Base-by-base conservation (phyloP, 805 yeast species). In the Cyberlindnera samutprakarnensis region DNA sequence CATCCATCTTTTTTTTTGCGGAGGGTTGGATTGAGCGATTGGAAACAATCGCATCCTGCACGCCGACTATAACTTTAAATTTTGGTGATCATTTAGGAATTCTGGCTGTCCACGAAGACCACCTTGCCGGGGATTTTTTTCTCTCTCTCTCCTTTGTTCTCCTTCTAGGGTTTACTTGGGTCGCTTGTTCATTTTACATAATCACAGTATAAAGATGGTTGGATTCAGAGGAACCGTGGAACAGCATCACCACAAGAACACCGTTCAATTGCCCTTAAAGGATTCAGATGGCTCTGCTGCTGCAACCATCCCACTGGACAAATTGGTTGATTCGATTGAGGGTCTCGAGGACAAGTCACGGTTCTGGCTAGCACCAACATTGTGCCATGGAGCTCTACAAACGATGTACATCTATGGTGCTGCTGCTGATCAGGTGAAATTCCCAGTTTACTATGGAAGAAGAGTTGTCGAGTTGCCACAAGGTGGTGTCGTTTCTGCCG, bases 321-420 rank as follows among this genome's bases (percentile, higher is more conserved):
- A 39, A 30, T 27, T 45, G 27, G 41, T 44, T 27, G 25, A 44
- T 26, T 24, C 32, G 7, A 57, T 68, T 5, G 74, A 78, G 1
- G 72, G 60, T 8, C 63, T 78, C 36, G 51, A 53, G 23, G 49
- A 70, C 29, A 66, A 67, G 7, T 51, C 74, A 24, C 64, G 64
- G 44, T 67, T 78, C 43, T 58, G 72, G 53, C 60, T 79, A 51
- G 70, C 74, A 39, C 92, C 92, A 7, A 56, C 70, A 4, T 53
- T 80, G 18, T 73, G 74, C 53, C 75, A 75, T 38, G 95, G 95
- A 16, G 69, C 79, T 35, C 56, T 84, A 18, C 96, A 88, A 56
- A 86, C 95, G 2, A 49, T 80, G 51, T 77, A 73, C 48, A 73
- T 88, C 28, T 34, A 45, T n/a, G 70, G 78, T 3, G 11, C 23